A percentile compares a stretch with the other conserved stretches of the same genome.
Conservation (phyloP, 2,329 filamentous ascomycete genomes). For the Zopfia rhizophila region DNA sequence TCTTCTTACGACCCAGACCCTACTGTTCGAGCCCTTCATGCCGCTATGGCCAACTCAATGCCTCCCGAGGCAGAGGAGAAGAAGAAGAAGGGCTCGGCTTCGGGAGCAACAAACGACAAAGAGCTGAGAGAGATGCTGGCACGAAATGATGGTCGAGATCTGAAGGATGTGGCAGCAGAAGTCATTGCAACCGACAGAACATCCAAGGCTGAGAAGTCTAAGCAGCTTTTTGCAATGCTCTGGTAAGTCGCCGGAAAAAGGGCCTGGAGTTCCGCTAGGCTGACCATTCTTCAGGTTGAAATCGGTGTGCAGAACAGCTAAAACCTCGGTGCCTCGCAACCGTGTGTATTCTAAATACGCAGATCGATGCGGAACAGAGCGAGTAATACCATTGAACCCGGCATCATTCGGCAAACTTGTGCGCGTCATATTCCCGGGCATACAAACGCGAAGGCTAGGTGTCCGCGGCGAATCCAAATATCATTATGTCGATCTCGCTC, state of each 20-base stretch:
- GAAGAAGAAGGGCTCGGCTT: constrained; percentile 67
- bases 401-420: constrained; percentile 98
- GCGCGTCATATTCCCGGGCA: constrained; percentile 91
- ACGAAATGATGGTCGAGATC: constrained; percentile 72
- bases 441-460: constrained; percentile 90
- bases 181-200: constrained; percentile 82
- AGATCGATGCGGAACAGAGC: constrained; percentile 88
- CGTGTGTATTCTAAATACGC: constrained; percentile 97
- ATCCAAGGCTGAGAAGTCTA: constrained; percentile 82
- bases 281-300: constrained; percentile 70
- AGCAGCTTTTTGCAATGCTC: constrained; percentile 88
- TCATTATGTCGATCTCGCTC: constrained; percentile 76
- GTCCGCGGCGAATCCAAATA: constrained; percentile 98
- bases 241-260: constrained; percentile 68
- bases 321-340: constrained; percentile 88
- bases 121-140: constrained; percentile 80
- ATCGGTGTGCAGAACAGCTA: constrained; percentile 76
- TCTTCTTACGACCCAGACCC: constrained; percentile 36
- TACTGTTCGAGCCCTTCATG: constrained; percentile 37
- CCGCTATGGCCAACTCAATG: constrained; percentile 35
- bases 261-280: constrained; percentile 19
- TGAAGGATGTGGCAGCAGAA: constrained; percentile 79
- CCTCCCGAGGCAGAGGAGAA: constrained; percentile 54
- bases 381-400: constrained; percentile 94
- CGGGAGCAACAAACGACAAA: constrained; percentile 80